These are phyloP conservation scores for Raddia guianensis DNA, from an alignment of 176 grass and related monocot genomes.

Conservation along the genomic window DNA sequence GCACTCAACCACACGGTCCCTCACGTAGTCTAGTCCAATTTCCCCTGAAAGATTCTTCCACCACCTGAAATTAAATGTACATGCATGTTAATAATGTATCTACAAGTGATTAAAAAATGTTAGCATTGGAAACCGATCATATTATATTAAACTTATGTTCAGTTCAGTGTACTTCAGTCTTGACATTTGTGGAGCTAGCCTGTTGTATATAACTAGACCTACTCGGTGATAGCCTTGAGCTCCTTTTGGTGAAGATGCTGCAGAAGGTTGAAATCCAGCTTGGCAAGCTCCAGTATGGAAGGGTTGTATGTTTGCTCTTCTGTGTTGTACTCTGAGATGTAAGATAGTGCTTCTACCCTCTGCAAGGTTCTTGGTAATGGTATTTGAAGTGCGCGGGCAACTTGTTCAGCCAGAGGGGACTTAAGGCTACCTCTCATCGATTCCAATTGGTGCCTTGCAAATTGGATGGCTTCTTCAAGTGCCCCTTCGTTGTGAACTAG, in stretches of 20 bases:
- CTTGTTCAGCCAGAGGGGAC: constrained; percentile 18
- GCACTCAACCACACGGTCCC: constrained; percentile 44
- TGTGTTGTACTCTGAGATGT: constrained; percentile 8
- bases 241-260: constrained; percentile 30
- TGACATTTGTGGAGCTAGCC: not conserved
- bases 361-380: constrained; percentile 19
- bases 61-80: constrained; percentile 38
- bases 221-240: constrained; percentile 19
- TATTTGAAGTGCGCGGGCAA: constrained; percentile 2
- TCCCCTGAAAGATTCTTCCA: constrained; percentile 37
- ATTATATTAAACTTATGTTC: not conserved
- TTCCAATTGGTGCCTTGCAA: not conserved
- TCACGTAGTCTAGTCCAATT: constrained; percentile 23
- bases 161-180: not conserved
- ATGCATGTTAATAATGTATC: not conserved
- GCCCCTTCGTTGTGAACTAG: not conserved
- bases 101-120: not conserved
- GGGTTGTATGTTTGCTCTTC: not conserved
- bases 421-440: not conserved
- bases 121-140: too few species aligned
- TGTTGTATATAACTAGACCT: not conserved
- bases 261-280: constrained; percentile 34
- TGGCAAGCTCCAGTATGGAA: constrained; percentile 36
- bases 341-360: not conserved
- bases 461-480: constrained; percentile 21